These are phyloP conservation scores for Suhomyces prunicola DNA, from an alignment of 805 yeast species.

Conservation along the genomic window DNA sequence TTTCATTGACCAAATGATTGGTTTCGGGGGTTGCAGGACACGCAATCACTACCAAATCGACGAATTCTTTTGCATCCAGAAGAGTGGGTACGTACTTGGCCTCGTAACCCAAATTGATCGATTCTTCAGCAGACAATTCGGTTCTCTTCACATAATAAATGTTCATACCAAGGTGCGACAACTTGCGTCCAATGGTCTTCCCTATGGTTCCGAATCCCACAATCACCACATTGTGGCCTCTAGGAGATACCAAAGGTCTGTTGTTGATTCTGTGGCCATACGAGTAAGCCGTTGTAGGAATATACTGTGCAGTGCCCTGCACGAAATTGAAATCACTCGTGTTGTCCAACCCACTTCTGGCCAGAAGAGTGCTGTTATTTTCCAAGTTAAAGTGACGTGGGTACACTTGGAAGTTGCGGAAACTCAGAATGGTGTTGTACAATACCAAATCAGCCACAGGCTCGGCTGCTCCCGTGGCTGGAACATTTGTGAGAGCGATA, in stretches of 20 bases:
- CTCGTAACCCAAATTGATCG: conserved; percentile 39
- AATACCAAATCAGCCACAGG: conserved; percentile 75
- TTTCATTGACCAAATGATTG: conserved; percentile 47
- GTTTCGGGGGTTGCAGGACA: conserved; percentile 66
- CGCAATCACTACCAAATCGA: conserved; percentile 63
- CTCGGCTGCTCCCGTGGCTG: conserved; percentile 53
- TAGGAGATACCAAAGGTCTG: conserved; percentile 46
- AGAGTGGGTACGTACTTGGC: conserved; percentile 41
- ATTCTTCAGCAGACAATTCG: conserved; percentile 32
- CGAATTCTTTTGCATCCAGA: conserved; percentile 31
- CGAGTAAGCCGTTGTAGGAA: conserved; percentile 21
- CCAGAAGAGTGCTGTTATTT: conserved; percentile 41
- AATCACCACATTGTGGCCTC: conserved; percentile 55
- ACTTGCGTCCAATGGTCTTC: conserved; percentile 54
- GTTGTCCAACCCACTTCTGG: conserved; percentile 37
- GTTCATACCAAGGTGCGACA: conserved; percentile 60
- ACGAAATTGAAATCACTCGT: conserved; percentile 32
- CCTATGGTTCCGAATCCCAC: conserved; percentile 81
- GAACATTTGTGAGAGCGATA: conserved; percentile 58
- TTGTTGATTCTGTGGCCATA: conserved; percentile 49
- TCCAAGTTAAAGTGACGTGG: conserved; percentile 38
- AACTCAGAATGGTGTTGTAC: conserved; percentile 53
- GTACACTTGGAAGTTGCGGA: conserved; percentile 53
- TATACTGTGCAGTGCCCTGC: conserved; percentile 19
- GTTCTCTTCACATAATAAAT: conserved; percentile 61